Conservation (phyloP, 73 alveolate species). For the Durusdinium trenchii region DNA sequence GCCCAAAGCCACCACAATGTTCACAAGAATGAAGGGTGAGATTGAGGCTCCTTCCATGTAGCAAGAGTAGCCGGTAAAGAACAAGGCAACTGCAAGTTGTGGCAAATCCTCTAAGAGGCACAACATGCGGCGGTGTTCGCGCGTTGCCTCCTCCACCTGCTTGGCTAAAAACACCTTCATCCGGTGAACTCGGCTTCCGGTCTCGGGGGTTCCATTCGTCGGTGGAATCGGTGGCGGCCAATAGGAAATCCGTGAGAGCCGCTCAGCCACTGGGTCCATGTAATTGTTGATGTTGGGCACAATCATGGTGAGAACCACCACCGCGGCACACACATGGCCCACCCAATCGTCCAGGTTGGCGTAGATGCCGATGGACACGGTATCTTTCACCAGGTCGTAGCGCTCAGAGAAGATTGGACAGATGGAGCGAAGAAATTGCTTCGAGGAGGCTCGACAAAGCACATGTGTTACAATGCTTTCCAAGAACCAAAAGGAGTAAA, state of each 20-base stretch:
- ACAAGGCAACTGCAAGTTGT: not conserved
- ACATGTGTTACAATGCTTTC: not conserved
- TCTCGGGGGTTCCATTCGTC: not conserved
- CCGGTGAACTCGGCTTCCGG: not conserved
- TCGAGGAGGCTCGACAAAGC: not conserved
- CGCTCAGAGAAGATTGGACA: constrained; percentile 12
- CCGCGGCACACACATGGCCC: not conserved
- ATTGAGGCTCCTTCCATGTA: constrained; percentile 10
- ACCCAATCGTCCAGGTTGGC: not conserved
- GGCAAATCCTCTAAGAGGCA: constrained; percentile 25
- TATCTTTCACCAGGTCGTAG: constrained; percentile 15
- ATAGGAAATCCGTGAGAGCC: not conserved
- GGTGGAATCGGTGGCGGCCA: not conserved
- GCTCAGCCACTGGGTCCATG: constrained; percentile 17
- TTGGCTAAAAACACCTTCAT: not conserved
- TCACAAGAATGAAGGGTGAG: constrained; percentile 16
- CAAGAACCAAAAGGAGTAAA: constrained; percentile 1
- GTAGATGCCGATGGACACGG: constrained; percentile 11
- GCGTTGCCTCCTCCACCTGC: constrained; percentile 12
- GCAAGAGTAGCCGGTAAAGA: not conserved
- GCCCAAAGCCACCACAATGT: not conserved
- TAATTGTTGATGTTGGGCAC: constrained; percentile 2
- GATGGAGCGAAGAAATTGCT: constrained; percentile 5
- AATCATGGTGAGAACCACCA: constrained; percentile 19
- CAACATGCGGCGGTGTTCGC: not conserved